These are phyloP conservation scores for Yarrowia bubula DNA, from an alignment of 805 yeast species.

Conservation along the genomic window DNA sequence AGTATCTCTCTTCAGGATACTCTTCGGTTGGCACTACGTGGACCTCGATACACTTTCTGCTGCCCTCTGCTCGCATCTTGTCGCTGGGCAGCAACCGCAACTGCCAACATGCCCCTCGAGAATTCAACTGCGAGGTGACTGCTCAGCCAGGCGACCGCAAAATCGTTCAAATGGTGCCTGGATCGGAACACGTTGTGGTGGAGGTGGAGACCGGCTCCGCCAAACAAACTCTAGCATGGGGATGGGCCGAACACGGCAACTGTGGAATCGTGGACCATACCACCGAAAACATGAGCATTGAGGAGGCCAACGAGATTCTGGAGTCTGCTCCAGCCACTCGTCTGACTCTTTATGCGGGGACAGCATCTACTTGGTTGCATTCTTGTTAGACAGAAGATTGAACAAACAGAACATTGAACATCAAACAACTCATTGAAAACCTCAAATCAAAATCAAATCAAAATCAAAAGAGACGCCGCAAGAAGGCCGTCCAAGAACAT, in stretches of 20 bases:
- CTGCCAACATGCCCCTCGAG: conserved; percentile 53
- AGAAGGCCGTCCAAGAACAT: background rate
- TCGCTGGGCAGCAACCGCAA: conserved; percentile 77
- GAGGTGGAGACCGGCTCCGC: background rate
- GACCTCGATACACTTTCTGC: conserved; percentile 65
- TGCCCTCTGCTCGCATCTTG: conserved; percentile 35
- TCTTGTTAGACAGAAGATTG: background rate
- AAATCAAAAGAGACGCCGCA: background rate
- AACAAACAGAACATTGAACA: background rate
- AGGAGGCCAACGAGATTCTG: conserved; percentile 18
- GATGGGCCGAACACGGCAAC: conserved; percentile 99
- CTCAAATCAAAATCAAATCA: too few species aligned
- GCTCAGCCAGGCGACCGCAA: background rate
- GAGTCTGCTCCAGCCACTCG: background rate
- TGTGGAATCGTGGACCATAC: conserved; percentile 53
- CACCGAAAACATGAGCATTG: conserved; percentile 23
- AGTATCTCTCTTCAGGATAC: conserved; percentile 10
- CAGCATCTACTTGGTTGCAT: conserved; percentile 18
- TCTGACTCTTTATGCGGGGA: conserved; percentile 5
- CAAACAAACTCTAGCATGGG: conserved; percentile 62
- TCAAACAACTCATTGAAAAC: too few species aligned
- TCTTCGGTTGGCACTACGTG: conserved; percentile 58
- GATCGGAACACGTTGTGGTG: conserved; percentile 82
- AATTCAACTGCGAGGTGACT: background rate
- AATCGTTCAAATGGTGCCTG: conserved; percentile 46